Conservation (phyloP, 1,284 basidiomycete species). For the Puccinia horiana region DNA sequence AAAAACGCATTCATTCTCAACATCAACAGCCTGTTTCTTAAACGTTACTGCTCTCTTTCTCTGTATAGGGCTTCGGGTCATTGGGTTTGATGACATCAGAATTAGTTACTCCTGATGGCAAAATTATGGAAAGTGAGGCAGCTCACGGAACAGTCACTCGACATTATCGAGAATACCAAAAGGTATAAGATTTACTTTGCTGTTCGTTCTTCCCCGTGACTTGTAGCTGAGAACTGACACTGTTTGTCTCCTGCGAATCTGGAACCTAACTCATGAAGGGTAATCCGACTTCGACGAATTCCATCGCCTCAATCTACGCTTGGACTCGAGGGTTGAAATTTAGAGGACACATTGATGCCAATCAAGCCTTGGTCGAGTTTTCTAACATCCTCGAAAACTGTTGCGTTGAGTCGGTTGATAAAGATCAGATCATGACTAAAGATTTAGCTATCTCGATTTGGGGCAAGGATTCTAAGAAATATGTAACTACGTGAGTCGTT, state of each 20-base stretch:
- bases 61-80: conserved; percentile 37
- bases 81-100: conserved; percentile 95
- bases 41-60: conserved; percentile 62
- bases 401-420: conserved; percentile 88
- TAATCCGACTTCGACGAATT: conserved; percentile 51
- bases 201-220: background rate
- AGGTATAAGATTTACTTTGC: conserved; percentile 71
- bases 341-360: conserved; percentile 88
- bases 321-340: conserved; percentile 91
- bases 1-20: background rate
- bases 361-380: conserved; percentile 74
- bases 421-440: conserved; percentile 82
- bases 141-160: conserved; percentile 69
- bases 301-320: conserved; percentile 73
- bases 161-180: conserved; percentile 95
- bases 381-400: conserved; percentile 78
- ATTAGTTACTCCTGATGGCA: conserved; percentile 91
- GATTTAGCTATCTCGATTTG: conserved; percentile 93
- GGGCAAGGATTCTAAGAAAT: conserved; percentile 66
- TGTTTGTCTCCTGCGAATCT: background rate
- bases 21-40: background rate
- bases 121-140: conserved; percentile 86
- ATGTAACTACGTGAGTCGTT: conserved; percentile 39
- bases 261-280: conserved; percentile 17
- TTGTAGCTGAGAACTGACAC: background rate